Conservation (phyloP, 805 yeast genomes). For the Zygosaccharomyces lentus region DNA sequence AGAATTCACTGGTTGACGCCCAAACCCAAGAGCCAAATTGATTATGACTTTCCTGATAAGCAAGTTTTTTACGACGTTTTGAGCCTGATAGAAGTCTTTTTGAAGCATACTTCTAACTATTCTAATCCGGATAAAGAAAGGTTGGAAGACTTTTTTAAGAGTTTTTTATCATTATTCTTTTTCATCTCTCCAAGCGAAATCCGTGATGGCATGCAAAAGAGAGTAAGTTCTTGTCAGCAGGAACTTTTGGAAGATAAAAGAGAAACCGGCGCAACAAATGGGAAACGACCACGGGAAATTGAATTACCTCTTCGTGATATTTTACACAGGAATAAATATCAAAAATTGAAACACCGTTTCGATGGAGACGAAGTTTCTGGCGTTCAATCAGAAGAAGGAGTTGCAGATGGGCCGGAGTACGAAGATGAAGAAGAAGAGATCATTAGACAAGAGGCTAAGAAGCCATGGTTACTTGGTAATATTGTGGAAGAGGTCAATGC, state of each 20-base stretch:
- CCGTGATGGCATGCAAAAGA: slow-evolving; percentile 36
- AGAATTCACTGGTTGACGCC: slow-evolving; percentile 83
- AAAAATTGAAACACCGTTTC: slow-evolving; percentile 21
- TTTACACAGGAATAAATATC: slow-evolving; percentile 40
- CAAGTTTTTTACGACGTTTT: slow-evolving; percentile 71
- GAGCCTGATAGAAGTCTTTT: slow-evolving; percentile 59
- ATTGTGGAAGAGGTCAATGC: slow-evolving; percentile 32
- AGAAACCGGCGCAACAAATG: slow-evolving; percentile 13
- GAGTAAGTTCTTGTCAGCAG: slow-evolving; percentile 5
- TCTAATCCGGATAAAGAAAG: slow-evolving; percentile 78
- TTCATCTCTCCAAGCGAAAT: slow-evolving; percentile 49
- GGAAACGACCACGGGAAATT: slow-evolving; percentile 33
- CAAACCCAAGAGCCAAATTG: slow-evolving; percentile 70
- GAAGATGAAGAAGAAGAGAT: slow-evolving; percentile 34
- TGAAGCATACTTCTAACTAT: slow-evolving; percentile 66
- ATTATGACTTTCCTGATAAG: slow-evolving; percentile 58
- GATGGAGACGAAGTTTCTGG: slow-evolving; percentile 17
- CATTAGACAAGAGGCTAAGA: slow-evolving; percentile 29
- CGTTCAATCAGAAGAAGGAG: slow-evolving; percentile 15
- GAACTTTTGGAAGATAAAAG: slow-evolving; percentile 22
- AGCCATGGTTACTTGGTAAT: slow-evolving; percentile 36
- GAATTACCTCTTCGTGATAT: slow-evolving; percentile 25
- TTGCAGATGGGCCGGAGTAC: slow-evolving; percentile 25
- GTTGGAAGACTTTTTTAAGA: slow-evolving; percentile 62
- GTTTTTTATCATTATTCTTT: slow-evolving; percentile 71